Evolutionary conservation across 2,329 filamentous ascomycete genomes (phyloP).

Genomic region (Colletotrichum simmondsii): DNA sequence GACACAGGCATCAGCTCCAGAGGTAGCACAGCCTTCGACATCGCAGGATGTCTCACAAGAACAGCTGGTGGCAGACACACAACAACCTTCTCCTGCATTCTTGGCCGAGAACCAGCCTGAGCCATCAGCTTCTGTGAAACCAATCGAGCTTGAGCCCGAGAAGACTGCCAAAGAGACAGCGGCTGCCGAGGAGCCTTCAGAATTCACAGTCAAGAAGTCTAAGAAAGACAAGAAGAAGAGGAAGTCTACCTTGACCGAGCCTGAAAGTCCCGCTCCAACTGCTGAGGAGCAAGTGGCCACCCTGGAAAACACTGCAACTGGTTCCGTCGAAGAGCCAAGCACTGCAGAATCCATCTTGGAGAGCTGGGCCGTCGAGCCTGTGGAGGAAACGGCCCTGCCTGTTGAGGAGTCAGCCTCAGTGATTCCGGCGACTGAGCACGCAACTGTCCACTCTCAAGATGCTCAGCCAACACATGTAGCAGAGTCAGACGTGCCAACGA

Average conservation of each 20-base stretch:
- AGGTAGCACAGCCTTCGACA: not conserved
- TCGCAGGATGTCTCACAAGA: not conserved
- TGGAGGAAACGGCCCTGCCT: not conserved
- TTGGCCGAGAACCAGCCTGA: not conserved
- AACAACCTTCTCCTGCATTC: not conserved
- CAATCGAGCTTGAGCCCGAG: not conserved
- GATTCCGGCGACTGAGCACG: not conserved
- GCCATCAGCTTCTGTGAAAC: not conserved
- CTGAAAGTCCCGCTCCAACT: not conserved
- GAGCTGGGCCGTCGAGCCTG: not conserved
- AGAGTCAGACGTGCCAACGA: not conserved
- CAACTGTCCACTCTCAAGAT: not conserved
- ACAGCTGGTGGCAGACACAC: not conserved
- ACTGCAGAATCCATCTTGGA: not conserved
- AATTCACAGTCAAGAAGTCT: slow-evolving; percentile 37
- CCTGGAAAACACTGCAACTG: not conserved
- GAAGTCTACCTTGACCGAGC: slow-evolving; percentile 21
- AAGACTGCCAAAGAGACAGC: not conserved
- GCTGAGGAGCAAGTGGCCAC: not conserved
- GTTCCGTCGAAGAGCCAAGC: not conserved
- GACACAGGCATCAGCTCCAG: not conserved
- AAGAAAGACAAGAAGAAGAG: slow-evolving; percentile 47
- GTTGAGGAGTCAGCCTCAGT: not conserved
- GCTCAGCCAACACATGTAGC: not conserved
- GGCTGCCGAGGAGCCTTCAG: not conserved